Evolutionary conservation across 441 rosid species (phyloP), one percentile per base, ranked within the genome.

Genomic region (Pelargonium hybrid): DNA sequence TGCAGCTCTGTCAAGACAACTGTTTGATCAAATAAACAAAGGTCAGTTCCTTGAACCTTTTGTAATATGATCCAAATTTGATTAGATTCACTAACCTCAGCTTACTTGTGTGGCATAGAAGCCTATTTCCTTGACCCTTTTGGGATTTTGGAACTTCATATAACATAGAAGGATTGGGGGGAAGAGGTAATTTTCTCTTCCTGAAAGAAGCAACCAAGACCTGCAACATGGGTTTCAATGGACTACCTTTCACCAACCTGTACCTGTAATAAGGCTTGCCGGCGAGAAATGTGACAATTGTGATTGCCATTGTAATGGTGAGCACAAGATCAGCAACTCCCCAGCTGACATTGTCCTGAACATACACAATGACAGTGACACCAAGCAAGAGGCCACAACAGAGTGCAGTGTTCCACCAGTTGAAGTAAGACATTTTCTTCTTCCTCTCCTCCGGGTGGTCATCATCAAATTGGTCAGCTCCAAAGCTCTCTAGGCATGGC

Each of bases 401-500:
- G 34, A 78, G 78, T 0, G 71, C 78, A 15, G 73, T 34, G 65
- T 74, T 78, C 82, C 86, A 78, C 82, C 77, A 80, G 71, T 78
- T 83, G 79, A 83, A 83, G 81, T 23, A 80, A 0, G 84, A 80
- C 79, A 80, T 83, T 54, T 80, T 83, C 76, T 72, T 65, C 50
- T 70, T 80, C 70, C 79, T 75, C 71, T 83, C 84, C 18, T 59
- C 65, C 7, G 29, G 18, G 25, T 80, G 76, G 23, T 77, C 45
- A 17, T 83, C 82, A 23, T 83, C 86, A 17, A 83, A 83, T 14
- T 83, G 84, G 59, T 83, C 82, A 0, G 78, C 84, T 4, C 84
- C 86, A 0, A 83, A 74, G 75, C 82, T 80, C 74, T 76, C 79
- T 1, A 80, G 69, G 72, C 79, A 69, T 2, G 85, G 82, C 77